phyloP scores from a whole-genome alignment of 345 rosid genomes.

The Physaria fendleri region DNA sequence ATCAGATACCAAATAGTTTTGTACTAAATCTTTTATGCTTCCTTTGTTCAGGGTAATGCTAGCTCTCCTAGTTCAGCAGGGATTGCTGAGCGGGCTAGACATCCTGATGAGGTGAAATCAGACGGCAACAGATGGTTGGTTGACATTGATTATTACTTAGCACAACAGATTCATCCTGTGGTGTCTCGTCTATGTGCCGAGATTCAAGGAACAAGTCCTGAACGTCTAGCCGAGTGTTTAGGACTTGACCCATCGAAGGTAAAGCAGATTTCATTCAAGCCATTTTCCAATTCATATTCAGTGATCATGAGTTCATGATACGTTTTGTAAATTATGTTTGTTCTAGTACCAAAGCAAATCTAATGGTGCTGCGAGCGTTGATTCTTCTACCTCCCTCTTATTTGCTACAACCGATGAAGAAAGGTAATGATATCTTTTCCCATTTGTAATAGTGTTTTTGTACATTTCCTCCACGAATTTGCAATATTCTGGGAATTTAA shows the following conservation, averaged over 20 bases:
- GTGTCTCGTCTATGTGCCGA: slow-evolving; percentile 92
- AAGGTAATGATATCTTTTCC: slow-evolving; percentile 45
- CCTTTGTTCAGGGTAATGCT: slow-evolving; percentile 46
- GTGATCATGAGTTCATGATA: not conserved
- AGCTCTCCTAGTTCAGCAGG: slow-evolving; percentile 59
- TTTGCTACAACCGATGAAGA: slow-evolving; percentile 66
- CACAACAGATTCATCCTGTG: slow-evolving; percentile 99
- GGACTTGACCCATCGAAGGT: slow-evolving; percentile 98
- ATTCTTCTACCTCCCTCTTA: slow-evolving; percentile 49
- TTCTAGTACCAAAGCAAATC: slow-evolving; percentile 67
- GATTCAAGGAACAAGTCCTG: slow-evolving; percentile 96
- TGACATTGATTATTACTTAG: slow-evolving; percentile 90
- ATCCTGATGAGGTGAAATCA: slow-evolving; percentile 86
- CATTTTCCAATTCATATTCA: not conserved
- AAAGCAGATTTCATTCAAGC: slow-evolving; percentile 19
- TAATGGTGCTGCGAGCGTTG: slow-evolving; percentile 37
- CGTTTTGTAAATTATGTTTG: not conserved
- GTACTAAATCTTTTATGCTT: slow-evolving; percentile 1
- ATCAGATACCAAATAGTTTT: slow-evolving; percentile 10
- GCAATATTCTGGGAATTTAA: not conserved
- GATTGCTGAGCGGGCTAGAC: slow-evolving; percentile 90
- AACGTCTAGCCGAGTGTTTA: slow-evolving; percentile 86
- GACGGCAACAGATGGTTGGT: slow-evolving; percentile 84
- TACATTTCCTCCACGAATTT: not conserved
- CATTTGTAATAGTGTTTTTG: slow-evolving; percentile 1